phyloP scores from a whole-genome alignment of 2,329 filamentous ascomycete species.

The Dactylellina cionopaga region DNA sequence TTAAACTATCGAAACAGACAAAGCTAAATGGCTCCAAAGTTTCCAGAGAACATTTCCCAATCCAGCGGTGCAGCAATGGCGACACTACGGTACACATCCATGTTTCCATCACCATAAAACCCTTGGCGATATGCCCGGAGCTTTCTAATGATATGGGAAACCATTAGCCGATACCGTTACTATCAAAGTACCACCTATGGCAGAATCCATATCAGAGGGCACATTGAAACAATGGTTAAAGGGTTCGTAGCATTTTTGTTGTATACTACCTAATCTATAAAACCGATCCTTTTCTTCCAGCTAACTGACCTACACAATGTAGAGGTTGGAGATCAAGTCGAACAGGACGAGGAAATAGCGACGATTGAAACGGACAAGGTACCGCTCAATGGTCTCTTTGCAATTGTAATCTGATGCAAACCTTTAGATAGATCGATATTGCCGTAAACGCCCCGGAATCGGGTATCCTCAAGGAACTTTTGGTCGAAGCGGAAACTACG shows the following conservation, averaged over 20 bases:
- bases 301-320: conserved; percentile 26
- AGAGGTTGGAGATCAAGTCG: conserved; percentile 90
- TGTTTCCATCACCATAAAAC: background rate
- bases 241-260: conserved; percentile 63
- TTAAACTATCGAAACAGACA: background rate
- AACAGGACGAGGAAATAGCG: conserved; percentile 95
- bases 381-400: conserved; percentile 52
- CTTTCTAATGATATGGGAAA: conserved; percentile 1
- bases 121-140: too few relatives aligned
- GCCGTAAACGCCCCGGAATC: conserved; percentile 92
- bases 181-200: conserved; percentile 97
- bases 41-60: conserved; percentile 7
- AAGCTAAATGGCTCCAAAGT: conserved; percentile 11
- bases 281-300: too few relatives aligned
- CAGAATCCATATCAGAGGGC: conserved; percentile 97
- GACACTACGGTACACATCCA: conserved; percentile 39
- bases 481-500: conserved; percentile 93
- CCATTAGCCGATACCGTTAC: conserved; percentile 73
- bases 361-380: conserved; percentile 99
- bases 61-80: conserved; percentile 33
- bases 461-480: conserved; percentile 88
- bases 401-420: background rate
- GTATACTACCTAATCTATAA: conserved; percentile 27
- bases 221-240: conserved; percentile 96
- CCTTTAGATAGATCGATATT: conserved; percentile 81